A percentile compares a stretch with the other conserved stretches of the same genome.
Conservation (phyloP, 2,329 filamentous ascomycete species). For the Penicillium rolfsii region DNA sequence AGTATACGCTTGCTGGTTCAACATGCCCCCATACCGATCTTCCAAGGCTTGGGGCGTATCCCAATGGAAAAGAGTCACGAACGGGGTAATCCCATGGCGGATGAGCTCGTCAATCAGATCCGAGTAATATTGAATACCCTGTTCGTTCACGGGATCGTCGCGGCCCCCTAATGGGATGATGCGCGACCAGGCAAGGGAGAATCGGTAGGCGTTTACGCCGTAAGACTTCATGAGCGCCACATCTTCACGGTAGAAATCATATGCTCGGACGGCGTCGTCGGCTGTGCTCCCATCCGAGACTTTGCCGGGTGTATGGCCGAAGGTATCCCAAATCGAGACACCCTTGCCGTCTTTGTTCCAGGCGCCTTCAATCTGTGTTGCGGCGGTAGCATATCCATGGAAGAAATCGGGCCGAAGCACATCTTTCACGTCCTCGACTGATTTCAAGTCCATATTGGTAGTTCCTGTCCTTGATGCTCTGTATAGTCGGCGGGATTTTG, state of each 20-base stretch:
- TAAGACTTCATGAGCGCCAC: conserved; percentile 72
- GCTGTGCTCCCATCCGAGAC: conserved; percentile 74
- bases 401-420: conserved; percentile 34
- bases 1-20: conserved; percentile 75
- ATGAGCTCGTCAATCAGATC: conserved; percentile 75
- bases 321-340: conserved; percentile 80
- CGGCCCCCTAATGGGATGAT: conserved; percentile 78
- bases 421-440: conserved; percentile 33
- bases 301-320: conserved; percentile 74
- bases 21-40: conserved; percentile 74
- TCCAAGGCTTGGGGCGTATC: conserved; percentile 75
- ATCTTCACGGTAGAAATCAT: conserved; percentile 73
- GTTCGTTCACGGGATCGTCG: conserved; percentile 73
- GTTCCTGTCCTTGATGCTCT: neutral
- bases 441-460: conserved; percentile 28
- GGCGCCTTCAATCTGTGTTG: conserved; percentile 72
- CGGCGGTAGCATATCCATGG: conserved; percentile 37
- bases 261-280: conserved; percentile 76
- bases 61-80: conserved; percentile 83
- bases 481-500: neutral
- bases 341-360: conserved; percentile 72
- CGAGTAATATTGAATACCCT: conserved; percentile 75
- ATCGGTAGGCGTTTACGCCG: conserved; percentile 74
- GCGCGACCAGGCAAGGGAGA: conserved; percentile 74
- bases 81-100: conserved; percentile 71